A percentile compares a stretch with the other conserved stretches of the same genome.
phyloP scores from a whole-genome alignment of 2,329 filamentous ascomycete genomes.

The Alternaria brassicicola region DNA sequence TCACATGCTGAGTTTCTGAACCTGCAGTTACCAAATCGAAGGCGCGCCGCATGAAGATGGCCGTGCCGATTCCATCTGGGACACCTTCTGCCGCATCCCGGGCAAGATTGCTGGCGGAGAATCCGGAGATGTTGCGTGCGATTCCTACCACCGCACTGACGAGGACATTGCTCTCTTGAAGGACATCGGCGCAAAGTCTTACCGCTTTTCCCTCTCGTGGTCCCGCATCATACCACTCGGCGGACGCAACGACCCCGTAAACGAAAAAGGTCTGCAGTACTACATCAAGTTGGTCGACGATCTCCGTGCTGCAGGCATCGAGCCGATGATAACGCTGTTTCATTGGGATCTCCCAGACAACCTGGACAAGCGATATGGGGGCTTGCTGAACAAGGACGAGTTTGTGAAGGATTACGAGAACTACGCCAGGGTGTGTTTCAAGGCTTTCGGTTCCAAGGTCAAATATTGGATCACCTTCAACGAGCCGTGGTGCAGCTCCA shows the following conservation, averaged over 20 bases:
- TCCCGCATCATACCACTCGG: conserved; percentile 85
- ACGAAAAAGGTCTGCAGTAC: conserved; percentile 76
- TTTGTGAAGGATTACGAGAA: conserved; percentile 81
- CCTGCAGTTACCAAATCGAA: conserved; percentile 83
- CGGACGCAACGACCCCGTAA: conserved; percentile 80
- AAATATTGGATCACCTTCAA: conserved; percentile 93
- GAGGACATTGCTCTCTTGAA: conserved; percentile 82
- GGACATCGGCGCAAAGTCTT: conserved; percentile 72
- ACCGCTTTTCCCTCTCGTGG: conserved; percentile 86
- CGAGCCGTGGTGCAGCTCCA: conserved; percentile 84
- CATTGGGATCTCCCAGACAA: conserved; percentile 88
- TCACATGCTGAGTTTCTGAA: conserved; percentile 28
- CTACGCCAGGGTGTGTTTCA: conserved; percentile 78
- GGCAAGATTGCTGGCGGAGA: conserved; percentile 83
- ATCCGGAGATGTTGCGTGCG: conserved; percentile 79
- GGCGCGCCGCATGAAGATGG: conserved; percentile 76
- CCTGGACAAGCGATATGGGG: conserved; percentile 80
- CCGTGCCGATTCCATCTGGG: conserved; percentile 84
- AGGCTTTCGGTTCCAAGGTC: conserved; percentile 73
- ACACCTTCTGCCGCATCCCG: conserved; percentile 80
- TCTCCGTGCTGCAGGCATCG: conserved; percentile 75
- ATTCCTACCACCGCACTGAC: conserved; percentile 80
- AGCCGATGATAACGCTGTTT: conserved; percentile 80
- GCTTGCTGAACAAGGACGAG: conserved; percentile 79
- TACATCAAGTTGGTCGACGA: conserved; percentile 82